A percentile compares a stretch with the other conserved stretches of the same genome.
These are phyloP conservation scores for Globisporangium okanoganense DNA, from an alignment of 352 stramenopile genomes.

Conservation along the genomic window DNA sequence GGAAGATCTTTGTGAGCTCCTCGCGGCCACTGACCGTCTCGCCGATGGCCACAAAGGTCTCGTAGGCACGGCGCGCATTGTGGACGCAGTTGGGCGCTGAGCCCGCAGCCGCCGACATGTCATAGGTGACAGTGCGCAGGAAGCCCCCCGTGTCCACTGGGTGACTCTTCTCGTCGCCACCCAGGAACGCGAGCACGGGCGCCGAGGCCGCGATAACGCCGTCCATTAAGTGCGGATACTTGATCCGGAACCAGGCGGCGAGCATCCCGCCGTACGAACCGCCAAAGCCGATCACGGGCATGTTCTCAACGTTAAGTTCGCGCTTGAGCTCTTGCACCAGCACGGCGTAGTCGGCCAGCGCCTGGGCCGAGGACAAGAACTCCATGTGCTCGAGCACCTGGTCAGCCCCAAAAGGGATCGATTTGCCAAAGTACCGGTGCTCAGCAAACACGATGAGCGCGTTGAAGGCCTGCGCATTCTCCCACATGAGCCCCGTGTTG, in stretches of 20 bases:
- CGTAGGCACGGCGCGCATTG: constrained; percentile 27
- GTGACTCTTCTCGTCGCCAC: constrained; percentile 27
- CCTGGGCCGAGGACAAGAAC: constrained; percentile 83
- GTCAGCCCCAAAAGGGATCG: constrained; percentile 44
- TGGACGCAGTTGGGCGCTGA: constrained; percentile 31
- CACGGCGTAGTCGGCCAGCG: constrained; percentile 67
- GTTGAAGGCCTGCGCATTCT: not conserved
- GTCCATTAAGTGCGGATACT: constrained; percentile 72
- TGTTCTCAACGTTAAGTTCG: constrained; percentile 29
- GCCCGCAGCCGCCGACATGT: constrained; percentile 33
- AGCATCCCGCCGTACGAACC: constrained; percentile 81
- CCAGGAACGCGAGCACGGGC: constrained; percentile 51
- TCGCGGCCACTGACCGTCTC: constrained; percentile 19
- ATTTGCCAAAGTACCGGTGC: constrained; percentile 77
- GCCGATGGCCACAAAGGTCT: constrained; percentile 13
- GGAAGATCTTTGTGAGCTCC: constrained; percentile 22
- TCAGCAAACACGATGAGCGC: constrained; percentile 73
- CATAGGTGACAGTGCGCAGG: constrained; percentile 35
- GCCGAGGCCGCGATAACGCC: constrained; percentile 61
- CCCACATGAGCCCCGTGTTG: too few relatives aligned
- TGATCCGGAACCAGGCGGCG: constrained; percentile 65
- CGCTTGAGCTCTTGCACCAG: constrained; percentile 45
- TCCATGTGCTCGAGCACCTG: constrained; percentile 50
- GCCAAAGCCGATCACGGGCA: constrained; percentile 66
- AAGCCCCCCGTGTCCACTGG: constrained; percentile 38